Evolutionary conservation across 164 flowering plant genomes (phyloP).

Genomic region (Nymphaea thermarum): DNA sequence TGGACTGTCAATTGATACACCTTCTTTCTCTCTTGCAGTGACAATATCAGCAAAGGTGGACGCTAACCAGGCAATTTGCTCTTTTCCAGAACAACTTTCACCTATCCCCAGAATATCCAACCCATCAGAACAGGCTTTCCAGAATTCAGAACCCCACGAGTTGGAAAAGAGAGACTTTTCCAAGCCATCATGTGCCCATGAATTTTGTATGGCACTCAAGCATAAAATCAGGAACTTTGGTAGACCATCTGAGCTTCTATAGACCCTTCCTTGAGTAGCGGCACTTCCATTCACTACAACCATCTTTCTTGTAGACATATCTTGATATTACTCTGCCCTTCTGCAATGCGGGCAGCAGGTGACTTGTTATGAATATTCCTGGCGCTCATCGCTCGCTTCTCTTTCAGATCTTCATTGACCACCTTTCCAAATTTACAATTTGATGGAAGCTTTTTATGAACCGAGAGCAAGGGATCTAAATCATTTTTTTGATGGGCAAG

Average conservation of each 20-base stretch:
- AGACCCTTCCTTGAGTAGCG: slow-evolving; percentile 6
- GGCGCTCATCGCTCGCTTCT: slow-evolving; percentile 3
- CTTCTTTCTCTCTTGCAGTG: slow-evolving; percentile 53
- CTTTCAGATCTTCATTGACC: slow-evolving; percentile 9
- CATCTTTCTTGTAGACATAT: background rate
- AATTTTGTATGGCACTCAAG: slow-evolving; percentile 57
- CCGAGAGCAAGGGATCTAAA: slow-evolving; percentile 4
- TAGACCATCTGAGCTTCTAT: slow-evolving; percentile 25
- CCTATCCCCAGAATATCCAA: slow-evolving; percentile 53
- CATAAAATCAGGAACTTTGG: slow-evolving; percentile 65
- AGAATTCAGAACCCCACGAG: slow-evolving; percentile 79
- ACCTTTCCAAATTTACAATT: background rate
- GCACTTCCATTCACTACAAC: slow-evolving; percentile 3
- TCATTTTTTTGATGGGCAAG: slow-evolving; percentile 7
- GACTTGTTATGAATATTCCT: slow-evolving; percentile 5
- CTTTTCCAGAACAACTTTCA: slow-evolving; percentile 31
- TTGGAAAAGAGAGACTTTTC: slow-evolving; percentile 20
- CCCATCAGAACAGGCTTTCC: slow-evolving; percentile 44
- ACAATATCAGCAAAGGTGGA: slow-evolving; percentile 67
- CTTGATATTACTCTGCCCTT: background rate
- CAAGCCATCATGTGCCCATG: slow-evolving; percentile 23
- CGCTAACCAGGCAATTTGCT: slow-evolving; percentile 83
- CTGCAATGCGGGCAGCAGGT: background rate
- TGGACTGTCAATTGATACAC: slow-evolving; percentile 33
- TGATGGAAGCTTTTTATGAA: slow-evolving; percentile 6